Base-by-base conservation (phyloP, 305 asterid genomes). In the Vinca major region DNA sequence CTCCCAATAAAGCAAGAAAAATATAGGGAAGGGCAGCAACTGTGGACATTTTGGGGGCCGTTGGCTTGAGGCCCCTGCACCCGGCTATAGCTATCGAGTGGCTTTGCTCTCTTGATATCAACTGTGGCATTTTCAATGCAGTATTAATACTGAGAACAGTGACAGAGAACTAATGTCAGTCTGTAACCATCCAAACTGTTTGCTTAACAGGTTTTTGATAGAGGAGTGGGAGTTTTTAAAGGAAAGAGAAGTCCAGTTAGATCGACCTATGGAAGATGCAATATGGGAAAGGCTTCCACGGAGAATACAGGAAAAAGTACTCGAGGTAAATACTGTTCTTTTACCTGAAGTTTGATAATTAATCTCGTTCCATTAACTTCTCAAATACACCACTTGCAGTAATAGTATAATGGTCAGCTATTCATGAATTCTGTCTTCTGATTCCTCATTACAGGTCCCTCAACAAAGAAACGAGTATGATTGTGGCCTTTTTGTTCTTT, bases 401-500 rank as follows among this genome's bases (percentile, higher is more conserved):
- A 26, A 26, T 26, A 26, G 33, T 26, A 26, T 26, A 61, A 11
- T 17, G 10, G 20, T 43, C 65, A 33, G 33, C 33, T 0, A 26
- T 26, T 61, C 19, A 36, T 20, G 60, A 36, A 21, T 52, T 52
- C 2, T 52, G 14, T 37, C 55, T 67, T 52, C 21, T 26, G 1
- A 26, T 26, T 26, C 33, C 33, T 26, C 51, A 8, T 50, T 53
- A 75, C 85, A 93, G 99, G 97, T 93, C 41, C 99, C 99, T 12
- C 95, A 78, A 68, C 99, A 93, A 71, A 80, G 66, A 65, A 93
- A 93, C 63, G 92, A 82, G 3, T 88, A 84, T 55, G 99, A 93
- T 65, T 93, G 99, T 75, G 99, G 97, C 48, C 75, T 88, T 47
- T 93, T 93, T 65, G 96, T 91, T 81, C 96, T 93, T 58, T 86